Evolutionary conservation across 2,329 filamentous ascomycete species (phyloP), one percentile per base, ranked within the genome.

Genomic region (Penicillium sp.): DNA sequence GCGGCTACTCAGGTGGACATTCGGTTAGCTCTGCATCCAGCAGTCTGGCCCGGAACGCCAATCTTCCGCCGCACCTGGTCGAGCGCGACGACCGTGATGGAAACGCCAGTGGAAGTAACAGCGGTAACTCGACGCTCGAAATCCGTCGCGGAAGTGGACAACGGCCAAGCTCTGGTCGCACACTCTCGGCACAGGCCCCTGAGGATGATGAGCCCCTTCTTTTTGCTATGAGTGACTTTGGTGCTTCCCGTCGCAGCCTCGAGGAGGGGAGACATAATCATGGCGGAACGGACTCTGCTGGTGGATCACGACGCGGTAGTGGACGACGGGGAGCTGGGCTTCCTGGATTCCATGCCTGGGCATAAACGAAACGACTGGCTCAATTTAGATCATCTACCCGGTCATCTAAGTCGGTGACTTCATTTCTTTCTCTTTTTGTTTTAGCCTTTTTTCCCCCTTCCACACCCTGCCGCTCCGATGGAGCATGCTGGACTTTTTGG

Each of bases 191-290:
- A 3, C 70, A 70, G 39, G 48, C 64, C 7, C 56, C 61, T 14
- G 75, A 77, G 42, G 75, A 78, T 29, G 75, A 78, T 14, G 75
- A 78, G 51, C 75, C 75, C 8, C 60, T 78, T 7, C 62, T 77
- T 4, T 78, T 78, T 58, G 73, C 75, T 34, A 78, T 78, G 75
- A 78, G 75, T 53, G 75, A 78, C 48, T 75, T 77, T 50, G 73
- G 73, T 8, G 71, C 64, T 38, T 73, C 74, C 8, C 67, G 75
- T 38, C 70, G 75, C 47, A 77, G 75, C 51, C 59, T 76, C 22
- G 75, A 77, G 54, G 75, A 77, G 58, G 67, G 68, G 32, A 60
- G 71, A 31, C 66, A 69, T 44, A 71, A 66, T 45, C 68, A 70
- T 50, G 64, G 67, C 24, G 60, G 61, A 4, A 57, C 58, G 16